These are phyloP conservation scores for Geosmithia flava DNA, from an alignment of 2,329 filamentous ascomycete genomes.

Conservation along the genomic window DNA sequence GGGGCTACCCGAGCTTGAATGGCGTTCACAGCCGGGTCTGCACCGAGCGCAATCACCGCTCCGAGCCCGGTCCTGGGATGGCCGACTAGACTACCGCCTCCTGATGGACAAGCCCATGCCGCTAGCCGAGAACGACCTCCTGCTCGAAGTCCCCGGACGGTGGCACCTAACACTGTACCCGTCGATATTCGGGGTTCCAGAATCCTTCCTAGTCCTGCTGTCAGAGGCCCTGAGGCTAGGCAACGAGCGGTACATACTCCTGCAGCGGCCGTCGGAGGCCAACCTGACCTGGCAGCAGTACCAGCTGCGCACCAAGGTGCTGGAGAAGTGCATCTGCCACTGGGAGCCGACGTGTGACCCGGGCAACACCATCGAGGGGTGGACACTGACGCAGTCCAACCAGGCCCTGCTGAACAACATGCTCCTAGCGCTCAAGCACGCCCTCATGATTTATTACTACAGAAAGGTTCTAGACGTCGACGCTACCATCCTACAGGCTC, in stretches of 20 bases:
- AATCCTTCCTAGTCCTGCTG: constrained; percentile 17
- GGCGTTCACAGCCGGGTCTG: constrained; percentile 5
- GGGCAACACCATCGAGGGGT: not conserved
- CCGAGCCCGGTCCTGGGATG: constrained; percentile 15
- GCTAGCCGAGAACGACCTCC: constrained; percentile 25
- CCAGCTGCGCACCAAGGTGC: not conserved
- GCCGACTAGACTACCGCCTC: constrained; percentile 17
- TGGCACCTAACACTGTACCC: constrained; percentile 24
- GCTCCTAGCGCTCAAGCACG: constrained; percentile 16
- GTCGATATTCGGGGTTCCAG: constrained; percentile 25
- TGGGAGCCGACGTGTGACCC: not conserved
- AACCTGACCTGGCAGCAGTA: not conserved
- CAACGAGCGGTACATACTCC: not conserved
- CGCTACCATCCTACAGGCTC: not conserved
- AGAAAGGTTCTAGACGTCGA: not conserved
- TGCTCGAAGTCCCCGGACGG: constrained; percentile 19
- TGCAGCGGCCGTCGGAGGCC: not conserved
- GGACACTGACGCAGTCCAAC: not conserved
- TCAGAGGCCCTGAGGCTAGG: constrained; percentile 21
- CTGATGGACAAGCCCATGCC: constrained; percentile 16
- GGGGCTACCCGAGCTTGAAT: constrained; percentile 1
- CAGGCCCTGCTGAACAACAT: constrained; percentile 15
- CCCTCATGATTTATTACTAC: not conserved
- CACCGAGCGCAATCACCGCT: constrained; percentile 10
- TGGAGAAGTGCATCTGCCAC: not conserved